A percentile compares a stretch with the other conserved stretches of the same genome.
Evolutionary conservation across 2,329 filamentous ascomycete species (phyloP).

Genomic region (Bipolaris oryzae): DNA sequence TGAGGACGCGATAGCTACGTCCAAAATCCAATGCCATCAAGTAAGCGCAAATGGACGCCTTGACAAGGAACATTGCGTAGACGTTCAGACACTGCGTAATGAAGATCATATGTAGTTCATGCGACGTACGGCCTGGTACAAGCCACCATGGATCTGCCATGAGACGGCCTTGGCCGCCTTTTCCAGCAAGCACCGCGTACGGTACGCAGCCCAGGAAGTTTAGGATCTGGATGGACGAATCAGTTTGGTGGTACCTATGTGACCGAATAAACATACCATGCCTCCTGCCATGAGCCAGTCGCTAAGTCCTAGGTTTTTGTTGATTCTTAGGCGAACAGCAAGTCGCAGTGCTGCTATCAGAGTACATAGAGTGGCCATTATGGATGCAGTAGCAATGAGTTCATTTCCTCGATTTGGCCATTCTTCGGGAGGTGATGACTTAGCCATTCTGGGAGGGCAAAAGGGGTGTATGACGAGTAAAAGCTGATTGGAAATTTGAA

Average conservation of each 20-base stretch:
- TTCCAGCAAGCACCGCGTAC: slow-evolving; percentile 1
- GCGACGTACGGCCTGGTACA: background rate
- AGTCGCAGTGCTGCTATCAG: slow-evolving; percentile 10
- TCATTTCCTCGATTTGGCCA: slow-evolving; percentile 10
- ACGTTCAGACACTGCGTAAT: slow-evolving; percentile 11
- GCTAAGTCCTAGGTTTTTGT: background rate
- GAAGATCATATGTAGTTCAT: slow-evolving; percentile 4
- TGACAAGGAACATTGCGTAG: slow-evolving; percentile 18
- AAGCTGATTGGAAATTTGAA: no score
- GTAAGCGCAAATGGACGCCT: slow-evolving; percentile 21
- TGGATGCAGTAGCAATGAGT: slow-evolving; percentile 9
- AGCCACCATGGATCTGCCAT: slow-evolving; percentile 19
- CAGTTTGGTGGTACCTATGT: background rate
- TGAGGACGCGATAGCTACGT: slow-evolving; percentile 13
- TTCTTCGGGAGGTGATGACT: background rate
- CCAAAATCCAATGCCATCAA: slow-evolving; percentile 22
- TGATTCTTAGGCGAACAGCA: slow-evolving; percentile 11
- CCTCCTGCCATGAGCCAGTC: slow-evolving; percentile 16
- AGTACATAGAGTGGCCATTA: slow-evolving; percentile 14
- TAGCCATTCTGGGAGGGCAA: background rate
- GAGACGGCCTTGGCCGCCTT: slow-evolving; percentile 16
- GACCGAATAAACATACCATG: slow-evolving; percentile 3
- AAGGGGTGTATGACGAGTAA: no score
- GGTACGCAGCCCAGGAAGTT: slow-evolving; percentile 13
- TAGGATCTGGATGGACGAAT: background rate